Percentiles rank a stretch among this genome's conserved stretches.
These are phyloP conservation scores for Calonectria pseudoreteaudii DNA, from an alignment of 2,329 filamentous ascomycete species.

Conservation along the genomic window DNA sequence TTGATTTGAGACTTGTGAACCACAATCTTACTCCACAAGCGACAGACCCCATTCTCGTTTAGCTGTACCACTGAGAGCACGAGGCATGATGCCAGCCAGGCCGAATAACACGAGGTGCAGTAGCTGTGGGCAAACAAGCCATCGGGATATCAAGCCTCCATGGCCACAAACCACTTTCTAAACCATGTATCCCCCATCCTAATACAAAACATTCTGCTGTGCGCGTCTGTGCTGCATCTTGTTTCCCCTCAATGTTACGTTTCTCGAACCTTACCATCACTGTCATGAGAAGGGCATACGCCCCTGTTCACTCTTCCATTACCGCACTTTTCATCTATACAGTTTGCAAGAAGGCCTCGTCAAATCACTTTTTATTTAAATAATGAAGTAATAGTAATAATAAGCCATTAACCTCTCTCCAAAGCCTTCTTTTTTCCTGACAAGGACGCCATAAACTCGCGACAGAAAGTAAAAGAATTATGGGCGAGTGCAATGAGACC, in stretches of 20 bases:
- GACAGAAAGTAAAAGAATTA: background rate
- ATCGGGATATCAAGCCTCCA: background rate
- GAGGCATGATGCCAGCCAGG: background rate
- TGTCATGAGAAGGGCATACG: background rate
- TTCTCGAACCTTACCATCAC: background rate
- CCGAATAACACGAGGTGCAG: background rate
- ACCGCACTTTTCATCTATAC: background rate
- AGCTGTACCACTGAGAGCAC: constrained; percentile 14
- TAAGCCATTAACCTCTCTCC: background rate
- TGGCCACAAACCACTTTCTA: background rate
- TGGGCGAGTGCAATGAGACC: background rate
- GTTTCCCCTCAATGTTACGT: background rate
- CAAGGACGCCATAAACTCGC: background rate
- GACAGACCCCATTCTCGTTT: constrained; percentile 13
- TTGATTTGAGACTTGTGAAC: constrained; percentile 8
- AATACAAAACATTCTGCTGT: background rate
- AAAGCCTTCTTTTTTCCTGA: background rate
- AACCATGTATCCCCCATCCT: background rate
- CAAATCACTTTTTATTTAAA: background rate
- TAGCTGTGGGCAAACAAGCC: constrained; percentile 10
- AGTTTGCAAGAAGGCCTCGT: background rate
- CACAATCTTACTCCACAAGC: constrained; percentile 22
- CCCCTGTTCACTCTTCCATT: background rate
- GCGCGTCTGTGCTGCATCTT: background rate
- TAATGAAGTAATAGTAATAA: background rate